Evolutionary conservation across 495 filamentous ascomycete genomes (phyloP), one percentile per base, ranked within the genome.

Genomic region (Massariosphaeria phaeospora): DNA sequence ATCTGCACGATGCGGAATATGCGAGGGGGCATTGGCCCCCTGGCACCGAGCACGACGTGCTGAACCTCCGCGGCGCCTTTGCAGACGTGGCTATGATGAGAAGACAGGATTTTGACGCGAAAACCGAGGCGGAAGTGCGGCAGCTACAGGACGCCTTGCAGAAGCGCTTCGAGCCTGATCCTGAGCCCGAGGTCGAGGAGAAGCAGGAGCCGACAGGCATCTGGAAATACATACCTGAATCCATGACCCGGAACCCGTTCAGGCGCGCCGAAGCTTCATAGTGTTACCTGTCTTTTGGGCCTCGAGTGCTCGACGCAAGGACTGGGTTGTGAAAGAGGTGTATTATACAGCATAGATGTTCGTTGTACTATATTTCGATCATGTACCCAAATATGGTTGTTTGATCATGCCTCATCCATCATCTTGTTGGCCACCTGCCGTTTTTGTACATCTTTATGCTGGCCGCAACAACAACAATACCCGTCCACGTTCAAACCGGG

Each of bases 11-110:
- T 70, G 76, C 77, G 23, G 75, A 80, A 46, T 84, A 73, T 69
- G 89, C 30, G 74, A 80, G 87, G 18, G 62, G 73, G 61, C 57
- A 66, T 7, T 96, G 90, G 90, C 74, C 85, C 15, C 68, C 72
- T 2, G 77, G 75, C n/a, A 85, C 94, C 43, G 65, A 72, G 20
- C 90, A 95, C 64, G 74, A 74, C 25, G 10, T 45, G 4, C 13
- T 53, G 26, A 12, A 20, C 20, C 35, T 51, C 48, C 17, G 23
- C 1, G 48, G 20, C 15, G n/a, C 41, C 9, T 12, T 17, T 4
- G 24, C 15, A 3, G 3, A 40, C 9, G 24, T 21, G 9, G 24
- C 15, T 21, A 17, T 21, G 2, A 40, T 40, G 38, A 20, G 38
- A n/a, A 17, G 17, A 5, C 3, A 40, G 11, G 38, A 40, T 9